These are phyloP conservation scores for Podospora pseudocomata DNA, from an alignment of 495 filamentous ascomycete genomes.

Conservation along the genomic window DNA sequence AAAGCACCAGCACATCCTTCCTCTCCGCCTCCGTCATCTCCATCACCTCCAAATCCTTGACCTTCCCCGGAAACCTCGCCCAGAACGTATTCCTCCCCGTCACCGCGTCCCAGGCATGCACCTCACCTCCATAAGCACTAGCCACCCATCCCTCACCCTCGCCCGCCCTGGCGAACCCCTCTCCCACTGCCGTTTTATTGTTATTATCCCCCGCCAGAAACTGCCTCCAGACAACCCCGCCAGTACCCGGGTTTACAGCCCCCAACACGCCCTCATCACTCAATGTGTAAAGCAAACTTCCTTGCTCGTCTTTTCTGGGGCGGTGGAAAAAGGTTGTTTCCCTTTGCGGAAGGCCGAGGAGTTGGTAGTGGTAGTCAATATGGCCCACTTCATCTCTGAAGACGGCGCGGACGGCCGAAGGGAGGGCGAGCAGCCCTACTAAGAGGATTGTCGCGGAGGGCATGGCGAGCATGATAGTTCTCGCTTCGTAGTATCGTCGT, in stretches of 20 bases:
- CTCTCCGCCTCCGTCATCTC: conserved; percentile 59
- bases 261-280: conserved; percentile 77
- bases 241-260: conserved; percentile 84
- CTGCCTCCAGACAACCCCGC: conserved; percentile 83
- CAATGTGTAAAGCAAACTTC: conserved; percentile 86
- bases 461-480: background rate
- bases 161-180: conserved; percentile 62
- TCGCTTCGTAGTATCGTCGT: background rate
- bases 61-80: conserved; percentile 51
- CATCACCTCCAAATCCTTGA: conserved; percentile 76
- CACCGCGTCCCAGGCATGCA: conserved; percentile 80
- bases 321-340: conserved; percentile 93
- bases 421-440: conserved; percentile 29
- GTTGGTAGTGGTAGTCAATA: conserved; percentile 87
- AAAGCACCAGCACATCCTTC: conserved; percentile 72
- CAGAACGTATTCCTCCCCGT: conserved; percentile 78
- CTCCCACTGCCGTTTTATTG: background rate
- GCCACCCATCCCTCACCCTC: conserved; percentile 72
- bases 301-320: conserved; percentile 73
- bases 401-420: conserved; percentile 57
- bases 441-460: conserved; percentile 3
- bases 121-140: conserved; percentile 60
- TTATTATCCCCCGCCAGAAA: background rate
- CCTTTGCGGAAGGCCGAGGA: conserved; percentile 75
- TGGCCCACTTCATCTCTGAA: conserved; percentile 88